phyloP scores from a whole-genome alignment of 1,284 basidiomycete species.

The Xerocomus nothofagi region DNA sequence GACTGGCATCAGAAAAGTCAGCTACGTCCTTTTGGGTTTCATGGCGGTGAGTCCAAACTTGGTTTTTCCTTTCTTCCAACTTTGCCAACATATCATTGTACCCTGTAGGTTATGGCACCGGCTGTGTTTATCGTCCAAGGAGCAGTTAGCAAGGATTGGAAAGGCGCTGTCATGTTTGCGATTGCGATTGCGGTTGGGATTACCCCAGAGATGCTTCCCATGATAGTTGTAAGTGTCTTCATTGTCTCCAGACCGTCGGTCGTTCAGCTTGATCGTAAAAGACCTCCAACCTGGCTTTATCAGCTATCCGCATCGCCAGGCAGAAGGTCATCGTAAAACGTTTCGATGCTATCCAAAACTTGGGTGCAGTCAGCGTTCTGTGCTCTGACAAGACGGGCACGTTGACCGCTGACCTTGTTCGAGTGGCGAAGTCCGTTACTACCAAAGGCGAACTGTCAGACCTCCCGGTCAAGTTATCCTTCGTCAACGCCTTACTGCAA shows the following conservation, averaged over 20 bases:
- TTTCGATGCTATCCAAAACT: constrained; percentile 35
- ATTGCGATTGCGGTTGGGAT: constrained; percentile 34
- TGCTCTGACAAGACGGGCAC: constrained; percentile 36
- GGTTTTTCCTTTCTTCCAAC: background rate
- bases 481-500: constrained; percentile 31
- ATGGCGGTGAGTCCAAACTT: constrained; percentile 27
- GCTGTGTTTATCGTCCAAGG: constrained; percentile 32
- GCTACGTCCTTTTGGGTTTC: constrained; percentile 33
- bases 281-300: constrained; percentile 34
- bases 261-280: constrained; percentile 17
- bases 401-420: constrained; percentile 35
- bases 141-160: constrained; percentile 35
- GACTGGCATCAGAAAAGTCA: constrained; percentile 34
- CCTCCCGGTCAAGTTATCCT: constrained; percentile 30
- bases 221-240: constrained; percentile 31
- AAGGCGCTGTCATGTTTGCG: constrained; percentile 32
- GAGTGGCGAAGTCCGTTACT: constrained; percentile 32
- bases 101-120: constrained; percentile 31
- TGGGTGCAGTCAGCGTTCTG: constrained; percentile 31
- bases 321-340: constrained; percentile 36
- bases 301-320: constrained; percentile 33
- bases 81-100: background rate
- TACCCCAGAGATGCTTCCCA: constrained; percentile 35
- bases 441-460: constrained; percentile 22
- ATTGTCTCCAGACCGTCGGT: background rate